Conservation (phyloP, 805 yeast genomes). For the Jamesozyma rosinii region DNA sequence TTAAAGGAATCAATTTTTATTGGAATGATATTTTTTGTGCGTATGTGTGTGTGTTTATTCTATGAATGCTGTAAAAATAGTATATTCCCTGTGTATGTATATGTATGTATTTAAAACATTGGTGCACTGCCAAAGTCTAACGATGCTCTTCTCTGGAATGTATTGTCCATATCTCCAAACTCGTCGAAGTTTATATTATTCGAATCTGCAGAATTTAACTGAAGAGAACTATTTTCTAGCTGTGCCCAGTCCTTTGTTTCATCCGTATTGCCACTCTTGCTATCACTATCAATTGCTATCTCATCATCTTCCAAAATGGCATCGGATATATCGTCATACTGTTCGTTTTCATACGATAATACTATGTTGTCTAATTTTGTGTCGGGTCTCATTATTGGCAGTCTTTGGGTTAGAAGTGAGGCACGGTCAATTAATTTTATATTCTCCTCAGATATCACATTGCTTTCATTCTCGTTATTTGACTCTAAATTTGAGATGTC, state of each 20-base stretch:
- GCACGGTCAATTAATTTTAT: background rate
- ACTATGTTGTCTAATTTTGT: constrained; percentile 24
- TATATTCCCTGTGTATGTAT: background rate
- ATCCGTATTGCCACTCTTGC: constrained; percentile 3
- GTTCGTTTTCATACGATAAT: constrained; percentile 24
- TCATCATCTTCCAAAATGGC: constrained; percentile 1
- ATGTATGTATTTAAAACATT: constrained; percentile 1
- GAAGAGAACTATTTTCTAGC: constrained; percentile 5
- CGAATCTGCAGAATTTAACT: constrained; percentile 2
- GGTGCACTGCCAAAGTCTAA: constrained; percentile 17
- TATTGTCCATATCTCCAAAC: constrained; percentile 27
- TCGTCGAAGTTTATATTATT: constrained; percentile 23
- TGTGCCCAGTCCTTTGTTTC: constrained; percentile 2
- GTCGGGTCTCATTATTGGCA: constrained; percentile 31
- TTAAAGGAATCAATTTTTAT: background rate
- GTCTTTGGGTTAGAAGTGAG: constrained; percentile 32
- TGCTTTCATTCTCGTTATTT: constrained; percentile 1
- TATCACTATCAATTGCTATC: constrained; percentile 1
- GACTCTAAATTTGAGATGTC: background rate
- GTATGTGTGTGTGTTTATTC: too few species aligned
- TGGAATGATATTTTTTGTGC: too few species aligned
- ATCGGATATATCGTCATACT: constrained; percentile 4
- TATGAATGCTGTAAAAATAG: too few species aligned
- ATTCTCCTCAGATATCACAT: constrained; percentile 1
- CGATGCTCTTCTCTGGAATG: constrained; percentile 29